phyloP scores from a whole-genome alignment of 345 rosid species.

The Salix dunnii region DNA sequence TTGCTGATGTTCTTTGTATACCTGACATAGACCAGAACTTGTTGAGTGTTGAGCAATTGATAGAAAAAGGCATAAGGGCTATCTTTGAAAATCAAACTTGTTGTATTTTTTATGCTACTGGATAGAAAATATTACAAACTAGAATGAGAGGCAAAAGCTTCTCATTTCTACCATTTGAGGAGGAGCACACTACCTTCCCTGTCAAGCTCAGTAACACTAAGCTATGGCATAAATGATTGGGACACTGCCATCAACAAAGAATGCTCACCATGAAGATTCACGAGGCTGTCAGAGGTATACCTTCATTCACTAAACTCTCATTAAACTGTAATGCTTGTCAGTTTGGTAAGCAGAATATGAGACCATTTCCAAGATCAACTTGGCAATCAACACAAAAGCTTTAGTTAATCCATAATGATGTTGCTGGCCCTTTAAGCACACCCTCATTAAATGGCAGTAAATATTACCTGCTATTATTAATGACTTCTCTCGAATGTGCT shows the following conservation, averaged over 20 bases:
- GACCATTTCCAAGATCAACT: not conserved
- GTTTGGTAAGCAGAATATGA: not conserved
- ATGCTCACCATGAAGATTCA: rapidly evolving
- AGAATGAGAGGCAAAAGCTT: constrained; percentile 10
- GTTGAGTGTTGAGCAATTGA: constrained; percentile 13
- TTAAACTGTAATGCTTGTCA: not conserved
- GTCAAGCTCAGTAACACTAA: not conserved
- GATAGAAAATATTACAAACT: not conserved
- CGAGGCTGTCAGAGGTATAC: not conserved
- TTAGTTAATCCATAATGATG: constrained; percentile 1
- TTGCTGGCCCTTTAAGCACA: not conserved
- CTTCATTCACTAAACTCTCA: rapidly evolving
- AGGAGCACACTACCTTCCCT: not conserved
- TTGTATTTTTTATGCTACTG: not conserved
- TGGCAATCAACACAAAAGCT: not conserved
- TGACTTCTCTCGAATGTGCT: not conserved
- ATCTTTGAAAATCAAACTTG: constrained; percentile 2
- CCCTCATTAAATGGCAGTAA: not conserved
- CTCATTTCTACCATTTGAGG: not conserved
- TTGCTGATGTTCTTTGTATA: constrained; percentile 6
- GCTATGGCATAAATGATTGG: not conserved
- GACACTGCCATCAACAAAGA: not conserved
- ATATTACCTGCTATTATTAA: not conserved
- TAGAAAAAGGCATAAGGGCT: not conserved
- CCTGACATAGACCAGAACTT: constrained; percentile 6